Evolutionary conservation across 345 rosid species (phyloP).

Genomic region (Litchi chinensis): DNA sequence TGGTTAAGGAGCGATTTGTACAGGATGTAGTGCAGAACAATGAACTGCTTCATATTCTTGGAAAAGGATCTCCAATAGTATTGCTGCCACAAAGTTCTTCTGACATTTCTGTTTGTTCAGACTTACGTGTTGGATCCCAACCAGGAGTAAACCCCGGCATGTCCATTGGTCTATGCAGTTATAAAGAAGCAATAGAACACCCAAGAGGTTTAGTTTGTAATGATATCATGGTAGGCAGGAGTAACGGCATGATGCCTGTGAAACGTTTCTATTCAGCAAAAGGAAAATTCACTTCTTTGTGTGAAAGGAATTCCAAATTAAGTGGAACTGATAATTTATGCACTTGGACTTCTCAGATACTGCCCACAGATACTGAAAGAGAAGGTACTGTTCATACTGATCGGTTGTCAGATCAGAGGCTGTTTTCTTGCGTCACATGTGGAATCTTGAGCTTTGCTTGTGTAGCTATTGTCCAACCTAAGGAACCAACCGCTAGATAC

Average conservation of each 20-base stretch:
- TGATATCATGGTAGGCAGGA: slow-evolving; percentile 30
- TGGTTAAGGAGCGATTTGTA: slow-evolving; percentile 82
- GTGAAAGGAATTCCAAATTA: slow-evolving; percentile 51
- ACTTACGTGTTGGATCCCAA: slow-evolving; percentile 70
- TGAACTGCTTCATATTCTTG: slow-evolving; percentile 68
- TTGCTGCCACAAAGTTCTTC: slow-evolving; percentile 81
- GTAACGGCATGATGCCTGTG: slow-evolving; percentile 33
- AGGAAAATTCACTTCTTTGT: slow-evolving; percentile 62
- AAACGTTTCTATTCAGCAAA: slow-evolving; percentile 51
- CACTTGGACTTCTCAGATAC: slow-evolving; percentile 14
- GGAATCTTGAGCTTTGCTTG: slow-evolving; percentile 90
- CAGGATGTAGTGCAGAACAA: slow-evolving; percentile 65
- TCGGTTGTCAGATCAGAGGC: slow-evolving; percentile 80
- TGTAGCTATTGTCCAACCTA: slow-evolving; percentile 84
- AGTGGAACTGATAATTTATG: slow-evolving; percentile 32
- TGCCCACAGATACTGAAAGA: slow-evolving; percentile 31
- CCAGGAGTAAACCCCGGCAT: slow-evolving; percentile 41
- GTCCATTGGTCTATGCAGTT: slow-evolving; percentile 36
- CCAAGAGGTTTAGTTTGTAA: slow-evolving; percentile 40
- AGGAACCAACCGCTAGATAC: slow-evolving; percentile 75
- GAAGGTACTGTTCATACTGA: slow-evolving; percentile 40
- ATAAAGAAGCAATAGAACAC: slow-evolving; percentile 40
- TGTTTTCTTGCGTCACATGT: slow-evolving; percentile 88
- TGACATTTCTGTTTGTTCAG: slow-evolving; percentile 68
- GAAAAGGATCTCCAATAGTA: slow-evolving; percentile 73